A percentile compares a stretch with the other conserved stretches of the same genome.
Conservation (phyloP, 345 rosid genomes). For the thale cress (Arabidopsis thaliana) region TAIR10.1 NC_003076.8:20525501-20526000, state of each 20-base stretch:
- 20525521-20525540: slow-evolving; percentile 86
- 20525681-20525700: slow-evolving; percentile 88
- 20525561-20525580: slow-evolving; percentile 55
- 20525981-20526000: neutral
- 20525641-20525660: neutral
- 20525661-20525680: slow-evolving; percentile 29
- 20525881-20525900: slow-evolving; percentile 53
- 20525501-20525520: slow-evolving; percentile 75
- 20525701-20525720: slow-evolving; percentile 57
- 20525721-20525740: slow-evolving; percentile 56
- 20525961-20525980: neutral
- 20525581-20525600: slow-evolving; percentile 66
- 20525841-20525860: slow-evolving; percentile 73
- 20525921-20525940: slow-evolving; percentile 80
- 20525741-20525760: slow-evolving; percentile 53
- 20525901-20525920: slow-evolving; percentile 56
- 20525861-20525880: slow-evolving; percentile 91
- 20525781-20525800: neutral
- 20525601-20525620: slow-evolving; percentile 43
- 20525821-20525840: neutral
- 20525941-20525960: slow-evolving; percentile 1
- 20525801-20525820: neutral
- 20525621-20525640: neutral
- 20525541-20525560: slow-evolving; percentile 62
- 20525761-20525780: neutral